Conservation (phyloP, 345 rosid species). For the Ceriops tagal region DNA sequence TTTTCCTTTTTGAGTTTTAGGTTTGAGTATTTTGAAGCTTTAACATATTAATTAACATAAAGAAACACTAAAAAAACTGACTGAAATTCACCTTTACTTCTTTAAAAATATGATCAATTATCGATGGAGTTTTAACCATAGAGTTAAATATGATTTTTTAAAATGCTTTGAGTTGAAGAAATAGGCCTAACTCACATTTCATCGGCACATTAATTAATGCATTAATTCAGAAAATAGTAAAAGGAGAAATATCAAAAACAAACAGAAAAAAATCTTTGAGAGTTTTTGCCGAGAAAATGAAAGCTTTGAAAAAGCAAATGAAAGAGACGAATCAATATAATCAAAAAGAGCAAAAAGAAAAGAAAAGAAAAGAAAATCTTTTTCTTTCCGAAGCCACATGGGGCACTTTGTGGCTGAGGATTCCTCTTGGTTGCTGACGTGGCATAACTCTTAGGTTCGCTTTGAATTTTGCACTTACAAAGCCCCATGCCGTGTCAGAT, state of each 20-base stretch:
- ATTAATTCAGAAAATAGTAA: not conserved
- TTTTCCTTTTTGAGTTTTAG: too few relatives aligned
- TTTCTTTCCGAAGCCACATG: constrained; percentile 53
- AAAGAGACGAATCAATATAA: not conserved
- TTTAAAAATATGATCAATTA: too few relatives aligned
- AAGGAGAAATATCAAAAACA: not conserved
- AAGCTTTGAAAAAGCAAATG: constrained; percentile 1
- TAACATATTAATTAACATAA: too few relatives aligned
- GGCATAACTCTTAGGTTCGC: constrained; percentile 23
- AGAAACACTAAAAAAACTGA: too few relatives aligned
- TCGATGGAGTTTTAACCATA: too few relatives aligned
- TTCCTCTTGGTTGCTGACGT: constrained; percentile 41
- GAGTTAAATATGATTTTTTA: not conserved
- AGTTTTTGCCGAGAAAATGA: constrained; percentile 3
- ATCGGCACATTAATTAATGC: constrained; percentile 20
- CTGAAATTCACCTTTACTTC: too few relatives aligned
- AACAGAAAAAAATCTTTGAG: not conserved
- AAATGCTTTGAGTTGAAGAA: not conserved
- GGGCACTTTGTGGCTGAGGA: constrained; percentile 69
- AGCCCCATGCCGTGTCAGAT: constrained; percentile 18
- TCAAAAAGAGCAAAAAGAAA: constrained; percentile 18
- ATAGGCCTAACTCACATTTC: constrained; percentile 22
- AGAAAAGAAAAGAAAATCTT: constrained; percentile 7
- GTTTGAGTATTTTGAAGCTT: too few relatives aligned
- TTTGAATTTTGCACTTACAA: too few relatives aligned